Evolutionary conservation across 495 filamentous ascomycete genomes (phyloP).

Genomic region (Xylaria scruposa): DNA sequence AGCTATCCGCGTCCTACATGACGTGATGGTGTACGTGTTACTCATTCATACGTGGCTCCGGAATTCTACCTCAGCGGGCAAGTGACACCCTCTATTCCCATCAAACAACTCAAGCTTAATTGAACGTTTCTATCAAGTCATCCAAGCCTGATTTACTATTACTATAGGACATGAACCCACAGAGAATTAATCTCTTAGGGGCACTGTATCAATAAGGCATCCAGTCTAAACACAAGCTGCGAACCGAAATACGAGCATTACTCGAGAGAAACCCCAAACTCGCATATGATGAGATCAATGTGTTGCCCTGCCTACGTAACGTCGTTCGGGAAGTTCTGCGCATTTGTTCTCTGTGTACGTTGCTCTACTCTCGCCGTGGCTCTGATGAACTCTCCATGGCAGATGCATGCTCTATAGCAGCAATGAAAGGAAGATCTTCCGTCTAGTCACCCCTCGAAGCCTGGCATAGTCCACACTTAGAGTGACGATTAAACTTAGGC

Average conservation of each 20-base stretch:
- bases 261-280: slow-evolving; percentile 34
- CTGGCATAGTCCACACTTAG: no score
- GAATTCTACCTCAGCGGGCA: slow-evolving; percentile 11
- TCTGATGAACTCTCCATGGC: slow-evolving; percentile 2
- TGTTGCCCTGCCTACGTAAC: slow-evolving; percentile 46
- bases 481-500: no score
- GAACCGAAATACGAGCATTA: slow-evolving; percentile 36
- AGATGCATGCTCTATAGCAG: no score
- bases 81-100: background rate
- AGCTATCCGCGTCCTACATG: background rate
- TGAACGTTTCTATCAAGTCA: no score
- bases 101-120: background rate
- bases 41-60: background rate
- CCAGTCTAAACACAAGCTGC: slow-evolving; percentile 36
- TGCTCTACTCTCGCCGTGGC: background rate
- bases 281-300: slow-evolving; percentile 43
- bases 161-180: slow-evolving; percentile 36
- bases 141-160: no score
- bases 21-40: background rate
- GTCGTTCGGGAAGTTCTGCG: slow-evolving; percentile 50
- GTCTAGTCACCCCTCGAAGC: background rate
- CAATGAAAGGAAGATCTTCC: background rate
- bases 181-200: slow-evolving; percentile 34
- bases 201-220: slow-evolving; percentile 31
- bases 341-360: slow-evolving; percentile 43